These are phyloP conservation scores for Camellia sinensis DNA, from an alignment of 148 eudicot genomes.

Conservation along the genomic window DNA sequence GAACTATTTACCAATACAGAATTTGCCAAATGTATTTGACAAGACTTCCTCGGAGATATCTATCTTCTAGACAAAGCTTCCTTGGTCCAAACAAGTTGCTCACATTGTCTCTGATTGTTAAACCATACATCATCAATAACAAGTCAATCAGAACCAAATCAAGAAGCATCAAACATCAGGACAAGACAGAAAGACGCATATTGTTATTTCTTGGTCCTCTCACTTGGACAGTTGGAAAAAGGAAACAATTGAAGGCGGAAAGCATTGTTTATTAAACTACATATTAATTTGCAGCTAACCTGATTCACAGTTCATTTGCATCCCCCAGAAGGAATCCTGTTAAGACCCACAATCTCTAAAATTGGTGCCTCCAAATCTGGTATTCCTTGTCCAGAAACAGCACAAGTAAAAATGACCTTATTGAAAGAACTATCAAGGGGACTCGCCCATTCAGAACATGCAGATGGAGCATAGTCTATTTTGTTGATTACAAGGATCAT, in stretches of 20 bases:
- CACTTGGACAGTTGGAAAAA: background rate
- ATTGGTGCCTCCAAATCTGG: conserved; percentile 69
- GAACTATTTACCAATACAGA: conserved; percentile 69
- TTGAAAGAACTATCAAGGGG: conserved; percentile 33
- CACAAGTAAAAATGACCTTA: conserved; percentile 69
- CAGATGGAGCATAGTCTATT: conserved; percentile 63
- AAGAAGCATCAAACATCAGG: background rate
- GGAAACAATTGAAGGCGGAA: background rate
- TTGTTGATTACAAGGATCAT: conserved; percentile 85
- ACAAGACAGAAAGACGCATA: too few species aligned
- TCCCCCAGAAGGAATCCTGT: conserved; percentile 63
- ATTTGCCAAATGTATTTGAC: conserved; percentile 74
- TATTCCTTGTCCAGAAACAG: conserved; percentile 84
- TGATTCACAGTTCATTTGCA: conserved; percentile 85
- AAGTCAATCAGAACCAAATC: background rate
- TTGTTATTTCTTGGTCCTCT: background rate
- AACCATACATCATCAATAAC: background rate
- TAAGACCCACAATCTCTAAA: conserved; percentile 68
- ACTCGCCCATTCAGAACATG: conserved; percentile 33
- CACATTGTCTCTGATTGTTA: conserved; percentile 75
- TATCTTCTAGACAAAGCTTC: conserved; percentile 71
- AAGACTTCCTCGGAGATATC: conserved; percentile 86
- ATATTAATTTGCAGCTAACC: conserved; percentile 36
- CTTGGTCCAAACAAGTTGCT: conserved; percentile 82
- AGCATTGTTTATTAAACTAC: too few species aligned